These are phyloP conservation scores for Penicillium sp. DNA, from an alignment of 2,329 filamentous ascomycete genomes.

Conservation along the genomic window DNA sequence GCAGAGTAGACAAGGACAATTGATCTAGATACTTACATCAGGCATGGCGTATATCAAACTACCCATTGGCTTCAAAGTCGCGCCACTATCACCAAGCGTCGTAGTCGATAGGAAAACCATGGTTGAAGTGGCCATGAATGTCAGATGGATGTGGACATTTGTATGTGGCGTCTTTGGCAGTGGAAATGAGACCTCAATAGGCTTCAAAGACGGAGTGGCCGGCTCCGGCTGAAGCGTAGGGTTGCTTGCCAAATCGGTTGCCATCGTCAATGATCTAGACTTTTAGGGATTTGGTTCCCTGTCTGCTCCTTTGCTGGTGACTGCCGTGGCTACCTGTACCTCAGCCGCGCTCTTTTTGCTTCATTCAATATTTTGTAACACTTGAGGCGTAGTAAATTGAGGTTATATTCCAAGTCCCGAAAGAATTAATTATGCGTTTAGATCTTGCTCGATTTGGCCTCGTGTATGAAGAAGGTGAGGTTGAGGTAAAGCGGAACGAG, in stretches of 20 bases:
- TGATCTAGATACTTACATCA: constrained; percentile 55
- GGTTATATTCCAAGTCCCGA: no score
- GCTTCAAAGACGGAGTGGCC: constrained; percentile 31
- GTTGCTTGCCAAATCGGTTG: constrained; percentile 11
- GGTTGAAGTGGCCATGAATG: constrained; percentile 48
- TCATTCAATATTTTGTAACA: background rate
- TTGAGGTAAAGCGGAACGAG: background rate
- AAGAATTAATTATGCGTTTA: no score
- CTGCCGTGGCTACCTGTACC: background rate
- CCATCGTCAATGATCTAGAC: constrained; percentile 14
- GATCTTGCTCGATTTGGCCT: no score
- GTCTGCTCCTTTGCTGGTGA: no score
- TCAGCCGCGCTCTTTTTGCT: background rate
- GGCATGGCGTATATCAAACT: constrained; percentile 94
- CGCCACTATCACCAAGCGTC: constrained; percentile 38
- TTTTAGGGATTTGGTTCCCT: no score
- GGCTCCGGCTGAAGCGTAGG: constrained; percentile 18
- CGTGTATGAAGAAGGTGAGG: no score
- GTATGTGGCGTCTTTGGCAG: constrained; percentile 55
- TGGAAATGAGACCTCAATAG: constrained; percentile 55
- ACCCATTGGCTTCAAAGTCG: constrained; percentile 57
- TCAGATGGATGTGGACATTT: constrained; percentile 58
- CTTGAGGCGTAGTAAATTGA: no score
- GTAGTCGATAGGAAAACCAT: constrained; percentile 58
- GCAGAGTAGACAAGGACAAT: background rate